A percentile compares a stretch with the other conserved stretches of the same genome.
These are phyloP conservation scores for Westerdykella aurantiaca DNA, from an alignment of 2,329 filamentous ascomycete genomes.

Conservation along the genomic window DNA sequence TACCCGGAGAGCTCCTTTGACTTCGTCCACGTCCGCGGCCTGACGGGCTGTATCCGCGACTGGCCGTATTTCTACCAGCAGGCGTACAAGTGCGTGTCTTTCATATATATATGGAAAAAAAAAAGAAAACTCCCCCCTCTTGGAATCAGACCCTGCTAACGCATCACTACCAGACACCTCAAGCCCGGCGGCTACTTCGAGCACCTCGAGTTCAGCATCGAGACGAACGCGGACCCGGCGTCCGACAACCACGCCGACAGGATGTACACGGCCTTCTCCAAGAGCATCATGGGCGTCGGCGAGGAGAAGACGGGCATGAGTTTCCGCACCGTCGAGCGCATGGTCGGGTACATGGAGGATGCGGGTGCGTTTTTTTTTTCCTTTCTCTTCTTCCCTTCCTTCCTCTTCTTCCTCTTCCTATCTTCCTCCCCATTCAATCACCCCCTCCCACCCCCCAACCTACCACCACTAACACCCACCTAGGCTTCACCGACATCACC, in stretches of 20 bases:
- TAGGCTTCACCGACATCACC: slow-evolving; percentile 26
- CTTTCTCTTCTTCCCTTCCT: neutral
- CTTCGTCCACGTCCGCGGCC: slow-evolving; percentile 37
- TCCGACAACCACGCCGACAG: slow-evolving; percentile 11
- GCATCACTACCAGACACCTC: slow-evolving; percentile 23
- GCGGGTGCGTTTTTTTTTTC: slow-evolving; percentile 8
- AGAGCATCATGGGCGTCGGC: slow-evolving; percentile 13
- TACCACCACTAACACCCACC: neutral
- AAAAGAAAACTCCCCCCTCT: too few relatives aligned
- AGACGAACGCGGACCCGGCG: slow-evolving; percentile 15
- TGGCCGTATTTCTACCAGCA: slow-evolving; percentile 39
- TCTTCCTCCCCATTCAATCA: too few relatives aligned
- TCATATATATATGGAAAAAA: too few relatives aligned
- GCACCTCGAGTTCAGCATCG: slow-evolving; percentile 37
- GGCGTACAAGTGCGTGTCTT: slow-evolving; percentile 20
- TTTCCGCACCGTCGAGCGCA: slow-evolving; percentile 18
- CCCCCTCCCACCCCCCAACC: too few relatives aligned
- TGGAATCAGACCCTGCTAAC: neutral
- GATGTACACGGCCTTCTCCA: slow-evolving; percentile 16
- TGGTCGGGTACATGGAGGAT: slow-evolving; percentile 12
- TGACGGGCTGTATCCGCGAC: slow-evolving; percentile 38
- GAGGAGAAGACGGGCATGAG: slow-evolving; percentile 19
- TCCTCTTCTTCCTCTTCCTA: too few relatives aligned
- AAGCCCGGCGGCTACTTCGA: slow-evolving; percentile 41
- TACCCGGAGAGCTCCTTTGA: slow-evolving; percentile 36